These are phyloP conservation scores for Apophysomyces trapeziformis DNA, from an alignment of 371 early-diverging fungal species.

Conservation along the genomic window DNA sequence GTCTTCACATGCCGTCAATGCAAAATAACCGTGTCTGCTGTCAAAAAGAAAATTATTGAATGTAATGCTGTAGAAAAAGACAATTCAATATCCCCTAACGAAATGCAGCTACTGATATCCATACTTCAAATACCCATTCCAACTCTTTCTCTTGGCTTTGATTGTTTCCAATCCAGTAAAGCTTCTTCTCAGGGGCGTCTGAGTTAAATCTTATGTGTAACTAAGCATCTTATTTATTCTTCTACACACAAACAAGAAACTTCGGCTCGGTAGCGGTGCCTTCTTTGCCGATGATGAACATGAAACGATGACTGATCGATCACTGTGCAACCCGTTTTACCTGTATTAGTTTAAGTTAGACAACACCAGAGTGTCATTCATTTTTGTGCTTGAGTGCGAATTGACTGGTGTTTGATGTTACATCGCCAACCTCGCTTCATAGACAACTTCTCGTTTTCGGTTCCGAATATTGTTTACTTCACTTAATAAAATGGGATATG, in stretches of 20 bases:
- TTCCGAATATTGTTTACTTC: no score
- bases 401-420: no score
- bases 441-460: no score
- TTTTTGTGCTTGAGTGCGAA: no score
- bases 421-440: no score
- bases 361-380: background rate
- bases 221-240: background rate
- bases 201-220: background rate
- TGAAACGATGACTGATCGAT: conserved; percentile 3
- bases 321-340: conserved; percentile 10
- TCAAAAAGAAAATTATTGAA: background rate
- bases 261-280: conserved; percentile 11
- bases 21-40: background rate
- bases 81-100: background rate
- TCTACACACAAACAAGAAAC: conserved; percentile 6
- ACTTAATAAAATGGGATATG: no score
- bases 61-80: background rate
- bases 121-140: background rate
- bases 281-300: background rate
- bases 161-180: background rate
- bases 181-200: conserved; percentile 1
- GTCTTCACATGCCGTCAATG: conserved; percentile 7
- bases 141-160: background rate
- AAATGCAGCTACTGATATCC: background rate
- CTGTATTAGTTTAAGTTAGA: conserved; percentile 3